Evolutionary conservation across 345 rosid species (phyloP), one percentile per base, ranked within the genome.

Genomic region (Salix exigua): DNA sequence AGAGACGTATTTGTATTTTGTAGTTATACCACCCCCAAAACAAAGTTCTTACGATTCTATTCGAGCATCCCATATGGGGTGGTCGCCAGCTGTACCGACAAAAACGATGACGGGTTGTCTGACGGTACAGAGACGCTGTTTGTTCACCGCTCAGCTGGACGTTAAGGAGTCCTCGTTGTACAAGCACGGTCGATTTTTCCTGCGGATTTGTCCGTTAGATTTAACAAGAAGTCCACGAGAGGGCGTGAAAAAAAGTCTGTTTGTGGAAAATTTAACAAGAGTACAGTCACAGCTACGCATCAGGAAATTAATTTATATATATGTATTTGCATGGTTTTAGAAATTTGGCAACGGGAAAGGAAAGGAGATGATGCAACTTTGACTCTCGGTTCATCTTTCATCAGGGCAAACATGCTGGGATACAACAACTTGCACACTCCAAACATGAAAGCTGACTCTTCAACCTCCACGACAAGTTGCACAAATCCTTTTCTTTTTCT

Each of bases 401-500:
- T 69, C 1, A 75, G 66, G 79, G 75, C 82, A 75, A 72, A 63
- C 83, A 74, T 53, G 68, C 77, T 33, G 51, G 73, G 63, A 42
- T 76, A 35, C 74, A 74, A 7, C 69, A 73, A 33, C 76, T 71
- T 62, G 72, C 82, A 82, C 71, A 76, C 73, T 73, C 68, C 72
- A 67, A 58, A 50, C 76, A 70, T 70, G 51, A 68, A 82, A 84
- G 13, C 9, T 28, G 44, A 81, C 81, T 71, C 79, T 61, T 72
- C 78, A 51, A 61, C 75, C 82, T 77, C 77, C 83, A 85, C 82
- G 80, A 85, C 82, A 82, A 44, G 75, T 68, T 71, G 82, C 77
- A 28, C 79, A 78, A 69, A 66, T 73, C 25, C n/a, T 21, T 40
- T 2, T 35, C 71, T 60, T 68, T 64, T 85, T 82, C 82, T 82